A percentile compares a stretch with the other conserved stretches of the same genome.
Conservation (phyloP, 345 rosid species). For the Syzygium aqueum region DNA sequence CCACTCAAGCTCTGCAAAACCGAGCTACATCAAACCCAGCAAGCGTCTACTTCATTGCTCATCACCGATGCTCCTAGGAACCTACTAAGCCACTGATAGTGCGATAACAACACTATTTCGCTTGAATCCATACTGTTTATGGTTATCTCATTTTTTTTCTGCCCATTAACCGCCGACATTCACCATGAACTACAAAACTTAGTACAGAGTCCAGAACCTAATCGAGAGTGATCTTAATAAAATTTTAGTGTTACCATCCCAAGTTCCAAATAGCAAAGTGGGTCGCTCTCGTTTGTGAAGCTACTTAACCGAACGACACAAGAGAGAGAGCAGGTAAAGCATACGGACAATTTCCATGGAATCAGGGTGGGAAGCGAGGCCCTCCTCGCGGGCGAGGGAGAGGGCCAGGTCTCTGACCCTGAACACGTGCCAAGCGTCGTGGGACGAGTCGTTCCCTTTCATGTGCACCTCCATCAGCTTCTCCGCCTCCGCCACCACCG, state of each 20-base stretch:
- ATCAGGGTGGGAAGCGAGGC: slow-evolving; percentile 57
- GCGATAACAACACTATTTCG: not conserved
- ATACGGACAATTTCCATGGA: slow-evolving; percentile 66
- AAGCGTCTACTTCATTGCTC: not conserved
- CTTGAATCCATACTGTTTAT: not conserved
- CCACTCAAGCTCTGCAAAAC: not conserved
- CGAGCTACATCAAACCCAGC: not conserved
- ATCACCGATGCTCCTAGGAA: not conserved
- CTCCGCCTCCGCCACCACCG: slow-evolving; percentile 41
- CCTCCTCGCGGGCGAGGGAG: slow-evolving; percentile 74
- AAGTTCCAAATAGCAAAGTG: not conserved
- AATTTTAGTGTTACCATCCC: not conserved
- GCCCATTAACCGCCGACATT: not conserved
- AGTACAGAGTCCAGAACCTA: not conserved
- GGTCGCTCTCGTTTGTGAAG: not conserved
- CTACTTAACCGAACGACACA: not conserved
- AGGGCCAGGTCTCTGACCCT: slow-evolving; percentile 81
- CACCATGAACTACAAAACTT: not conserved
- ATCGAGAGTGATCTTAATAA: not conserved
- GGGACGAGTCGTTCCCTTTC: slow-evolving; percentile 74
- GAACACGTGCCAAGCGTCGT: slow-evolving; percentile 67
- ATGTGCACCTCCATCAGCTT: slow-evolving; percentile 61
- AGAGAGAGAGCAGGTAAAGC: not conserved
- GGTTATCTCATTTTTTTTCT: not conserved
- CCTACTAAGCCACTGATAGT: not conserved